phyloP scores from a whole-genome alignment of 805 yeast genomes.

The Yamadazyma olivae region DNA sequence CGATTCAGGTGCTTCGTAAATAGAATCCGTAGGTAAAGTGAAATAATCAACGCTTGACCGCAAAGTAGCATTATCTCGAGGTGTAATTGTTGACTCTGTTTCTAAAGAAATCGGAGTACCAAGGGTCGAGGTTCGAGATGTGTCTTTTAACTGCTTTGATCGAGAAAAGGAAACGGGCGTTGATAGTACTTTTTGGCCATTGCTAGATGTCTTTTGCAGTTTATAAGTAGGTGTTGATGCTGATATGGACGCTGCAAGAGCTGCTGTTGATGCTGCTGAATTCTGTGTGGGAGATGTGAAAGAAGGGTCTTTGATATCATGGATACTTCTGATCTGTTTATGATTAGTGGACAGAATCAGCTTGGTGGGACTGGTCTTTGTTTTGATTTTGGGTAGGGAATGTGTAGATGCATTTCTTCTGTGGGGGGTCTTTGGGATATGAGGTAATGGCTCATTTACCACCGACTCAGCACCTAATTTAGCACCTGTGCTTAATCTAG shows the following conservation, averaged over 20 bases:
- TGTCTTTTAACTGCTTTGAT: too few species aligned
- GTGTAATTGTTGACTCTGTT: too few species aligned
- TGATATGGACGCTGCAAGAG: neutral
- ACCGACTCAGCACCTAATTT: too few species aligned
- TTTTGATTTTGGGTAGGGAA: slow-evolving; percentile 8
- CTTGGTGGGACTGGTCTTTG: slow-evolving; percentile 2
- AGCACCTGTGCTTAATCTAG: too few species aligned
- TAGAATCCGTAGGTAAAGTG: slow-evolving; percentile 2
- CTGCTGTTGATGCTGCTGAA: slow-evolving; percentile 1
- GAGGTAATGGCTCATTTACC: slow-evolving; percentile 2
- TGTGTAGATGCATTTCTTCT: slow-evolving; percentile 5
- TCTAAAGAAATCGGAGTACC: too few species aligned
- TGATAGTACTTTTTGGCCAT: too few species aligned
- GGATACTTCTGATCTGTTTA: slow-evolving; percentile 3
- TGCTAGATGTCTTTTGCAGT: too few species aligned
- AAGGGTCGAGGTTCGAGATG: too few species aligned
- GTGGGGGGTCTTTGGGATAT: slow-evolving; percentile 6
- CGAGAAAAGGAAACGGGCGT: too few species aligned
- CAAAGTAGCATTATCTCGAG: neutral
- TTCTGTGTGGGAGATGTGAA: neutral
- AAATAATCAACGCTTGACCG: slow-evolving; percentile 8
- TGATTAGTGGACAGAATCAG: too few species aligned
- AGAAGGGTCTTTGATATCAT: slow-evolving; percentile 10
- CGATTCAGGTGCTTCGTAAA: slow-evolving; percentile 4
- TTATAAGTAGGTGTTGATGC: too few species aligned